phyloP scores from a whole-genome alignment of 768 basidiomycete genomes.

The Naematelia aurantialba region DNA sequence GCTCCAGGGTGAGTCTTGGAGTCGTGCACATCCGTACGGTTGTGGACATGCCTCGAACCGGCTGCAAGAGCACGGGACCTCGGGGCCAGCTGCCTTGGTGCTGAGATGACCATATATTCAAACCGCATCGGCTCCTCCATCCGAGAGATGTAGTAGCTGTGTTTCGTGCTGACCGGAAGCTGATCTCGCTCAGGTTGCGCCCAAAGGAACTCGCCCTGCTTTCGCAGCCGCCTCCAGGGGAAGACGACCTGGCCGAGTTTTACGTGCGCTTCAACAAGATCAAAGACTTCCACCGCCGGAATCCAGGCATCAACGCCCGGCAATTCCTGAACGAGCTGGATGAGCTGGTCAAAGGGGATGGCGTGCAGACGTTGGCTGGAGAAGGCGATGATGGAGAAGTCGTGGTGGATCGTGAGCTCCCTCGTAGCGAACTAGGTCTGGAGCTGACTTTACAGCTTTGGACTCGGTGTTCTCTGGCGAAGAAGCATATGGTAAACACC shows the following conservation, averaged over 20 bases:
- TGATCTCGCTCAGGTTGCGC: slow-evolving; percentile 48
- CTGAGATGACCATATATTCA: too few relatives aligned
- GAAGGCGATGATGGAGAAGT: slow-evolving; percentile 63
- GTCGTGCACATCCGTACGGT: background rate
- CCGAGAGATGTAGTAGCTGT: background rate
- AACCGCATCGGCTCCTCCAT: background rate
- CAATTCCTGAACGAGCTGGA: slow-evolving; percentile 78
- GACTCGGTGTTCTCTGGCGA: slow-evolving; percentile 83
- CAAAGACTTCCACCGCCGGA: slow-evolving; percentile 92
- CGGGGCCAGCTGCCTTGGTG: too few relatives aligned
- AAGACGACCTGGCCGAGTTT: slow-evolving; percentile 77
- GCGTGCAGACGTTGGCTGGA: slow-evolving; percentile 65
- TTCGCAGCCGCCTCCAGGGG: slow-evolving; percentile 42
- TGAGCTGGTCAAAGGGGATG: slow-evolving; percentile 54
- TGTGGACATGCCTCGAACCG: too few relatives aligned
- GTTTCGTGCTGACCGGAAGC: background rate
- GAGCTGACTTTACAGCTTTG: slow-evolving; percentile 34
- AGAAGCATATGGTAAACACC: slow-evolving; percentile 88
- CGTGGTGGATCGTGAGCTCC: slow-evolving; percentile 65
- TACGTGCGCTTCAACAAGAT: slow-evolving; percentile 93
- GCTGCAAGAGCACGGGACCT: too few relatives aligned
- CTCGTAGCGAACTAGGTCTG: background rate
- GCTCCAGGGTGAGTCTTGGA: slow-evolving; percentile 55
- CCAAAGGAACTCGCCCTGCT: slow-evolving; percentile 42
- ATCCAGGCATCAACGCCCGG: slow-evolving; percentile 74